Evolutionary conservation across 352 stramenopile genomes (phyloP), one percentile per base, ranked within the genome.

Genomic region (Peronospora belbahrii): DNA sequence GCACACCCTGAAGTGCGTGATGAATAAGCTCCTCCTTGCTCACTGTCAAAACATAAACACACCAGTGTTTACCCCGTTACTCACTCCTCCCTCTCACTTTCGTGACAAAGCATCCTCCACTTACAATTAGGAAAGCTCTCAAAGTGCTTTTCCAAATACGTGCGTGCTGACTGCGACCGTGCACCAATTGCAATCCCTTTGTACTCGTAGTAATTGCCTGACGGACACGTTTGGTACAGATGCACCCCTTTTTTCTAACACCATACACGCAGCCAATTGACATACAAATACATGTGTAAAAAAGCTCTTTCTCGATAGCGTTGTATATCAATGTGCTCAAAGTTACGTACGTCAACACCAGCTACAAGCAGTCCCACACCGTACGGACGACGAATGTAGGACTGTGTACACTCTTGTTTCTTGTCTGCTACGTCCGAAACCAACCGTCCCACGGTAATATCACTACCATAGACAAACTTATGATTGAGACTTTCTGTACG

Each of bases 91-190:
- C 39, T 34, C 24, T 13, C n/a, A 22, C 23, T 17, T 7, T 14
- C 33, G 22, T 14, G n/a, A 22, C 11, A 14, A 11, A 1, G 11
- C 23, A 42, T 11, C 19, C 14, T 14, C 23, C 14, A 84, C 77
- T 48, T 66, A 93, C 82, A 67, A 55, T 75, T 72, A 20, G 65
- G 52, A 60, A 99, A 99, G 36, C 57, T 88, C 45, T 98, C 85
- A 56, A 96, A 97, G 70, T 99, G 90, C 71, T 99, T 99, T 74
- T 99, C 97, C 32, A 99, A 77, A 70, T 99, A 98, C 48, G 97
- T 99, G 61, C 96, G 90, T 30, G 95, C 95, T 36, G 85, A 96
- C 75, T 99, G 96, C 50, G 87, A 97, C 30, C 97, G 73, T 10
- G 96, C 88, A 28, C 97, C 97, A 79, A 99, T 99, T 49, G 95